Evolutionary conservation across 345 rosid species (phyloP).

Genomic region (Eucalyptus sp.): DNA sequence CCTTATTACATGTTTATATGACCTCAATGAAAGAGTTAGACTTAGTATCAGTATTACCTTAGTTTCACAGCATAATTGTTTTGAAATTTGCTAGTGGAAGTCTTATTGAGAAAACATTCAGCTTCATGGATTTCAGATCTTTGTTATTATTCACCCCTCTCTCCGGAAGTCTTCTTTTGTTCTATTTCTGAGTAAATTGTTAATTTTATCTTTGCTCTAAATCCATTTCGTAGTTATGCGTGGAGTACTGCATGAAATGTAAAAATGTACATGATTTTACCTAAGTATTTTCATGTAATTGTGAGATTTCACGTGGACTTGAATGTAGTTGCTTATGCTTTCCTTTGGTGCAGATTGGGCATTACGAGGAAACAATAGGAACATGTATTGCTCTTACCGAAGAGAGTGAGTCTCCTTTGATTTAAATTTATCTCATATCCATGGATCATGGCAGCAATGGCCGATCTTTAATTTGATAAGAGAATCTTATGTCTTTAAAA

Average conservation of each 20-base stretch:
- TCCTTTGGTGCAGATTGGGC: conserved; percentile 27
- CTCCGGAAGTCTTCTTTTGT: not conserved
- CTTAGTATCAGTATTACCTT: not conserved
- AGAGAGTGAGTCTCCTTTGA: conserved; percentile 14
- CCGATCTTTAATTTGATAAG: not conserved
- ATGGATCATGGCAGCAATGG: not conserved
- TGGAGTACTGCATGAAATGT: not conserved
- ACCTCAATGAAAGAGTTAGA: not conserved
- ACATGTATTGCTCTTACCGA: conserved; percentile 41
- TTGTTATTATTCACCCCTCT: not conserved
- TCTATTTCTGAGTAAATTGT: not conserved
- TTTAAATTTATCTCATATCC: not conserved
- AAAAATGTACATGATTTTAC: not conserved
- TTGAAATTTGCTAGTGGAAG: not conserved
- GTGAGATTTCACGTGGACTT: not conserved
- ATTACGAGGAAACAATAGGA: conserved; percentile 55
- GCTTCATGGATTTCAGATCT: not conserved
- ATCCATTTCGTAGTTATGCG: not conserved
- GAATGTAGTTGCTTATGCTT: not conserved
- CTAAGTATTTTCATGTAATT: not conserved
- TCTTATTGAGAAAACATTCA: not conserved
- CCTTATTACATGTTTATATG: not conserved
- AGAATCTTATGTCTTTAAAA: not conserved
- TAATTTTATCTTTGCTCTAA: not conserved
- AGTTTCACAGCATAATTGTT: not conserved